Conservation (phyloP, 2,329 filamentous ascomycete genomes). For the Xylaria sp. region DNA sequence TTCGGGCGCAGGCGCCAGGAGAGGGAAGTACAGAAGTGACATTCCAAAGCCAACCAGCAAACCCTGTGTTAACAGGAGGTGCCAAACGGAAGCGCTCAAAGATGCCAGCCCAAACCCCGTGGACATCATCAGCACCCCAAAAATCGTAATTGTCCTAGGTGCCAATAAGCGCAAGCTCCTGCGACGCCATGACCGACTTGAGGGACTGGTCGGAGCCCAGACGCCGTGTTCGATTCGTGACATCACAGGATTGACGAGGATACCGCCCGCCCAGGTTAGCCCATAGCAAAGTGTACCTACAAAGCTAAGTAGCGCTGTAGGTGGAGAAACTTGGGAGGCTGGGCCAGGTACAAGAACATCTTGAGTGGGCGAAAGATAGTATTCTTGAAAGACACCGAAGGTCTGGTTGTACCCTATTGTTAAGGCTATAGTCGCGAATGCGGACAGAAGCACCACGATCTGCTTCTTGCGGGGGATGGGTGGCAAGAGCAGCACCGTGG, state of each 20-base stretch:
- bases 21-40: slow-evolving; percentile 57
- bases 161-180: slow-evolving; percentile 45
- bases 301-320: slow-evolving; percentile 59
- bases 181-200: slow-evolving; percentile 42
- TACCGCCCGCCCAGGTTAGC: slow-evolving; percentile 62
- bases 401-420: slow-evolving; percentile 63
- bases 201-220: slow-evolving; percentile 41
- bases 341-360: slow-evolving; percentile 53
- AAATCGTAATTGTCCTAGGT: slow-evolving; percentile 54
- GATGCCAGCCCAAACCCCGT: slow-evolving; percentile 57
- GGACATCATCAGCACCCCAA: slow-evolving; percentile 56
- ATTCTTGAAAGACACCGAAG: slow-evolving; percentile 62
- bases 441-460: slow-evolving; percentile 55
- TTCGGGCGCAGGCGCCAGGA: slow-evolving; percentile 60
- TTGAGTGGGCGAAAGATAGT: slow-evolving; percentile 57
- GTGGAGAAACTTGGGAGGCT: slow-evolving; percentile 47
- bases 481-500: slow-evolving; percentile 43
- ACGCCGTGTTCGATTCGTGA: slow-evolving; percentile 54
- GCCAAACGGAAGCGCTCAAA: slow-evolving; percentile 52
- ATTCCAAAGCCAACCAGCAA: slow-evolving; percentile 57
- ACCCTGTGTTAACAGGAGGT: slow-evolving; percentile 58
- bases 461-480: slow-evolving; percentile 56
- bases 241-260: slow-evolving; percentile 61
- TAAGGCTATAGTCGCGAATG: slow-evolving; percentile 58
- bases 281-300: slow-evolving; percentile 61